Base-by-base conservation (phyloP, 2,329 filamentous ascomycete genomes). In the Xylaria digitata region DNA sequence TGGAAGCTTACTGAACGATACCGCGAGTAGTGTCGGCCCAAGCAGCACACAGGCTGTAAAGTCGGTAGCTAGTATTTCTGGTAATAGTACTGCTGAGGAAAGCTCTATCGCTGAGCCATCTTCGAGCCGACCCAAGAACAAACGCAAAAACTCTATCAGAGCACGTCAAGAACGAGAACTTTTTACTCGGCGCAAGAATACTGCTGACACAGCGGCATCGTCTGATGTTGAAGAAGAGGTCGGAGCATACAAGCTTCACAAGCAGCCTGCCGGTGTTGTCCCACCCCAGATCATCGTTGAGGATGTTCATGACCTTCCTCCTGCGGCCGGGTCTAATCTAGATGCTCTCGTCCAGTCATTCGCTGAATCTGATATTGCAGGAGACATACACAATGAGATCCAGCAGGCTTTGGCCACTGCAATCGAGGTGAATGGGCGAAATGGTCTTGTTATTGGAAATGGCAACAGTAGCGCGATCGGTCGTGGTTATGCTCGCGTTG, bases 11-110 rank as follows among this genome's bases (percentile, higher is more conserved):
- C 66, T 84, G 43, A 76, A 80, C 6, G 90, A 92, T 70, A 87
- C 85, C 2, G 82, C 87, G 1, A 91, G 69, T 13, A 70, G 89
- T 70, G 89, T 93, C 21, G 90, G 92, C 1, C 92, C 93, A 21
- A 97, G 93, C 81, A 97, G 94, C 76, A 92, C 93, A 9, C 88
- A 91, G 66, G 93, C 92, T 7, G 90, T 97, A 71, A 97, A 97
- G 80, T 97, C 94, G 0, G 91, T 97, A 70, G 90, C 92, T 1
- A 97, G 94, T 78, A 85, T 92, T 42, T 94, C 92, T 63, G 92
- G 90, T 40, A 86, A 85, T 40, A 96, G 92, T 77, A 85, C 90
- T 3, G 91, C 89, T 26, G 90, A 91, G 37, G 90, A 90, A 30
- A 91, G 86, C 68, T 82, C 84, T 52, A 82, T 84, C 9, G 42